Evolutionary conservation across 352 stramenopile species (phyloP).

Genomic region (Phytopythium helicoides): DNA sequence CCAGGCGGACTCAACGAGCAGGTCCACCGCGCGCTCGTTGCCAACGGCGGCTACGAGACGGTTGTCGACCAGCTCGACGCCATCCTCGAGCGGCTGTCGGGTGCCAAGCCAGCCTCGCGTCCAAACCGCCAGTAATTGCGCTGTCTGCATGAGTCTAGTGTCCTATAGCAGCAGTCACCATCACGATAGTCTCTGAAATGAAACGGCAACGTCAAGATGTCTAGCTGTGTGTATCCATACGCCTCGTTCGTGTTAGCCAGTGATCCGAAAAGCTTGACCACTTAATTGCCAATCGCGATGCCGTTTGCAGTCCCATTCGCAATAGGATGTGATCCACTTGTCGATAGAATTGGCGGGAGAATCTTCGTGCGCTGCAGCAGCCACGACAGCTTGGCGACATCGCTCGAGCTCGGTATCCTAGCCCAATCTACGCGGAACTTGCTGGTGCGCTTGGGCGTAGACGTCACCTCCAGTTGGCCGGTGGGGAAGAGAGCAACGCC

Average conservation of each 20-base stretch:
- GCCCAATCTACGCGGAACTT: constrained; percentile 73
- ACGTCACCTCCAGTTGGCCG: constrained; percentile 31
- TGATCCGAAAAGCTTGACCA: background rate
- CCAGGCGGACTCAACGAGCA: constrained; percentile 83
- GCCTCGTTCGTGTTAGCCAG: background rate
- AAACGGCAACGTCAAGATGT: no score
- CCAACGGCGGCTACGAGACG: constrained; percentile 74
- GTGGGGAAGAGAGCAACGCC: constrained; percentile 46
- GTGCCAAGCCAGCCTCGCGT: constrained; percentile 55
- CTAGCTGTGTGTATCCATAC: background rate
- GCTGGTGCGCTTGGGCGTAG: constrained; percentile 35
- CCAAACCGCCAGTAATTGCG: constrained; percentile 28
- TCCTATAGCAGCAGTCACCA: no score
- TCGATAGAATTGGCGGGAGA: constrained; percentile 13
- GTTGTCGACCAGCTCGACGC: constrained; percentile 78
- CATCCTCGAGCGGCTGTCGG: constrained; percentile 81
- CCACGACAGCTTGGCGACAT: constrained; percentile 69
- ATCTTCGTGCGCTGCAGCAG: constrained; percentile 68
- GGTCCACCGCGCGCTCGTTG: constrained; percentile 66
- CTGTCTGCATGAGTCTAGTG: background rate
- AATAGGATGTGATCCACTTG: background rate
- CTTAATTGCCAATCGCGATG: background rate
- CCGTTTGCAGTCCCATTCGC: constrained; percentile 4
- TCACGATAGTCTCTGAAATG: no score
- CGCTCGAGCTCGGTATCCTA: constrained; percentile 73